These are phyloP conservation scores for Heteromeles arbutifolia DNA, from an alignment of 306 rosid genomes.

Conservation along the genomic window DNA sequence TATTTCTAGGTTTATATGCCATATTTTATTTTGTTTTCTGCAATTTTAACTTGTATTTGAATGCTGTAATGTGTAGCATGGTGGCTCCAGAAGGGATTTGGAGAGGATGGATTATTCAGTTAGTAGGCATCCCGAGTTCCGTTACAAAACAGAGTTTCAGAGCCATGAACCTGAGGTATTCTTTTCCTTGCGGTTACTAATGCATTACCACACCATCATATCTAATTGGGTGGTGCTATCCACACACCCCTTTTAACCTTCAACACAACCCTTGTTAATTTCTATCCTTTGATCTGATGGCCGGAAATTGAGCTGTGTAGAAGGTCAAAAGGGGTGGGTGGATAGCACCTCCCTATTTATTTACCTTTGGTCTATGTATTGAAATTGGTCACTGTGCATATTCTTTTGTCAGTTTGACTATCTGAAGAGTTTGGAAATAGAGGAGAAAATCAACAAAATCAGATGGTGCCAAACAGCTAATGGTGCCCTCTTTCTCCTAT, in stretches of 20 bases:
- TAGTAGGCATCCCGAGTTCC: constrained; percentile 93
- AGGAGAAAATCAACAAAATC: constrained; percentile 99
- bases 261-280: no score
- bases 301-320: no score
- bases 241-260: no score
- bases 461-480: constrained; percentile 98
- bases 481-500: constrained; percentile 88
- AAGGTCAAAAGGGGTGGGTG: no score
- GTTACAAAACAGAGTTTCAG: constrained; percentile 98
- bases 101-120: constrained; percentile 76
- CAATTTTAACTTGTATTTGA: constrained; percentile 1
- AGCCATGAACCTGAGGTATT: constrained; percentile 97
- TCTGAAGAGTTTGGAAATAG: constrained; percentile 99
- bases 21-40: constrained; percentile 2
- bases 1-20: constrained; percentile 11
- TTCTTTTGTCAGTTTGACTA: constrained; percentile 77
- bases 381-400: constrained; percentile 8
- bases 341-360: no score
- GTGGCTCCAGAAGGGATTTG: constrained; percentile 76
- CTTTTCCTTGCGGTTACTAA: background rate
- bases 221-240: background rate
- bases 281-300: no score
- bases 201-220: constrained; percentile 1
- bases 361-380: constrained; percentile 1
- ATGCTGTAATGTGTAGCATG: constrained; percentile 46